Percentiles rank a stretch among this genome's conserved stretches.
Conservation (phyloP, 352 stramenopile genomes). For the Aphanomyces euteiches region DNA sequence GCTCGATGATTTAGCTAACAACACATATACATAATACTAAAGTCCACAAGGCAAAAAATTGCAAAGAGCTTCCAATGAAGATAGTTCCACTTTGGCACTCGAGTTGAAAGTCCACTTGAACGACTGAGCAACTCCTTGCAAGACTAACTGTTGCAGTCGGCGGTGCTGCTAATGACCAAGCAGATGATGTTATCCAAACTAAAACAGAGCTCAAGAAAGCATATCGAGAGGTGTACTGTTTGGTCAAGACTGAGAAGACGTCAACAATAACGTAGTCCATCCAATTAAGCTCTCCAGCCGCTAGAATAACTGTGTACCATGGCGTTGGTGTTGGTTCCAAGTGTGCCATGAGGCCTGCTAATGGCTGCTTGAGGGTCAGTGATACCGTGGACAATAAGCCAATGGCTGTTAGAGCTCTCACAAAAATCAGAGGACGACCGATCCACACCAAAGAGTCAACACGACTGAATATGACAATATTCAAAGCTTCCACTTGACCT, state of each 20-base stretch:
- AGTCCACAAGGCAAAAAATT: not conserved
- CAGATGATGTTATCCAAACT: conserved; percentile 8
- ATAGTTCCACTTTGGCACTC: conserved; percentile 17
- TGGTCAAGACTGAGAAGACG: conserved; percentile 10
- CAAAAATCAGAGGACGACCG: conserved; percentile 10
- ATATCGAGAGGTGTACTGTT: conserved; percentile 17
- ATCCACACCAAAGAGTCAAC: conserved; percentile 18
- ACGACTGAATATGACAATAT: conserved; percentile 9
- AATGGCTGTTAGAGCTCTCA: not conserved
- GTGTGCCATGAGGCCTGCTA: not conserved
- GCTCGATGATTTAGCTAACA: conserved; percentile 9
- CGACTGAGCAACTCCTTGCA: not conserved
- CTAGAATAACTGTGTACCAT: conserved; percentile 12
- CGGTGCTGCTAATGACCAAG: conserved; percentile 12
- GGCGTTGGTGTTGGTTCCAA: not conserved
- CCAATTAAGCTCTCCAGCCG: conserved; percentile 21
- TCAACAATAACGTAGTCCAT: conserved; percentile 24
- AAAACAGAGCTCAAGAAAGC: not conserved
- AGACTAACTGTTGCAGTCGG: not conserved
- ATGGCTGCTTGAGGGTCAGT: not conserved
- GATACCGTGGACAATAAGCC: not conserved
- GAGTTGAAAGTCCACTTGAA: conserved; percentile 22
- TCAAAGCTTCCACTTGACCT: not conserved
- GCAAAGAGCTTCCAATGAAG: not conserved
- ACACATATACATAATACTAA: not conserved